Base-by-base conservation (phyloP, 495 filamentous ascomycete species). In the Mytilinidion resinicola region DNA sequence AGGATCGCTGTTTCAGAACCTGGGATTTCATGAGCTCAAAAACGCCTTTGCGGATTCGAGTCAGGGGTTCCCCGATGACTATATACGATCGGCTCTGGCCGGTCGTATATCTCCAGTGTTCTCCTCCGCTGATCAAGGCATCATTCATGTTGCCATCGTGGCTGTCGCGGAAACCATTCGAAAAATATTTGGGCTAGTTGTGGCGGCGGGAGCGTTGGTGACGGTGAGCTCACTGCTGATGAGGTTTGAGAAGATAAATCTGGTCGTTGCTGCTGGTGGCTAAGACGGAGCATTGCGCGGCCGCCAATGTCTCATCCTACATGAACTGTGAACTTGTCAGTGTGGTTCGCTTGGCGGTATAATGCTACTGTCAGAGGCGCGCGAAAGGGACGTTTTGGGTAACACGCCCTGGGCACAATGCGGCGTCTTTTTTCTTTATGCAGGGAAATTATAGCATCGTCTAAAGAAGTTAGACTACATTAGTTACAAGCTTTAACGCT, bases 221-320 rank as follows among this genome's bases (percentile, higher is more conserved):
- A 1, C 53, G 19, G 12, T 62, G 11, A 21, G 39, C 19, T 19
- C 59, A 15, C 11, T 59, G 42, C 37, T 48, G 30, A 62, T 62
- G 59, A 62, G 49, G 48, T 39, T 56, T 20, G 59, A 62, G 46
- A 62, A 46, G 53, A 20, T 62, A 41, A n/a, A n/a, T n/a, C n/a
- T n/a, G n/a, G n/a, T n/a, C n/a, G n/a, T n/a, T n/a, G n/a, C n/a
- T n/a, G n/a, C n/a, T n/a, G n/a, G n/a, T n/a, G n/a, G n/a, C n/a
- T n/a, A n/a, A n/a, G n/a, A n/a, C n/a, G n/a, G n/a, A n/a, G n/a
- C n/a, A n/a, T n/a, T n/a, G n/a, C n/a, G n/a, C n/a, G n/a, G n/a
- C n/a, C n/a, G n/a, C n/a, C n/a, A n/a, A n/a, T n/a, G n/a, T n/a
- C n/a, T n/a, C n/a, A n/a, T n/a, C n/a, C n/a, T n/a, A n/a, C n/a